Evolutionary conservation across 148 eudicot species (phyloP), one percentile per base, ranked within the genome.

Genomic region (Dysphania ambrosioides): DNA sequence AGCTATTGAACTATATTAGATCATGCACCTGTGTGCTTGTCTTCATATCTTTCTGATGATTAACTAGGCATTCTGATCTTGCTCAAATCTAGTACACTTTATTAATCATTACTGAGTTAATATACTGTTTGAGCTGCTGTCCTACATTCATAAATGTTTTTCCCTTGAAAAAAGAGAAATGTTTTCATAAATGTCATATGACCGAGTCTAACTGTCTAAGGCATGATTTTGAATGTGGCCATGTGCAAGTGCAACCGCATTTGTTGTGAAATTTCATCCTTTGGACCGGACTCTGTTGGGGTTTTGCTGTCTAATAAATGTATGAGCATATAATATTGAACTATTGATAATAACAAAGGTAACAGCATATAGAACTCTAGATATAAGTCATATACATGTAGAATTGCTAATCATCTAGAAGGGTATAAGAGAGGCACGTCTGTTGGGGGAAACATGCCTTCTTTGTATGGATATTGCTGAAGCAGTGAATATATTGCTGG

Each of bases 11-110:
- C 42, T 36, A 36, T 2, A 66, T 24, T 27, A 73, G 58, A 44
- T 12, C 4, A 58, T 72, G 75, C 26, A 72, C 41, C 31, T 41
- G 75, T 72, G 55, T 72, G 66, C 32, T 12, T 36, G 29, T 66
- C 30, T 21, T 40, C 47, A 44, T 44, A 44, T 13, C 51, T 47
- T 47, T 47, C 53, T 47, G 53, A 47, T 47, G 53, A 47, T 47
- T 47, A 47, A 47, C 53, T 13, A 47, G 18, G 53, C 16, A 5
- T 47, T 47, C 1, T 47, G 16, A 18, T 36, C 2, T 36, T 47
- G 53, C n/a, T 47, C 53, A 53, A 53, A n/a, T 53, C 58, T 53
- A 53, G 58, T 23, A 53, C 58, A 53, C 16, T 47, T 13, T 21
- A 19, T 19, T 53, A 53, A 53, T 47, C 58, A 53, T 53, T 53